These are phyloP conservation scores for Trichoderma harzianum DNA, from an alignment of 2,329 filamentous ascomycete species.

Conservation along the genomic window DNA sequence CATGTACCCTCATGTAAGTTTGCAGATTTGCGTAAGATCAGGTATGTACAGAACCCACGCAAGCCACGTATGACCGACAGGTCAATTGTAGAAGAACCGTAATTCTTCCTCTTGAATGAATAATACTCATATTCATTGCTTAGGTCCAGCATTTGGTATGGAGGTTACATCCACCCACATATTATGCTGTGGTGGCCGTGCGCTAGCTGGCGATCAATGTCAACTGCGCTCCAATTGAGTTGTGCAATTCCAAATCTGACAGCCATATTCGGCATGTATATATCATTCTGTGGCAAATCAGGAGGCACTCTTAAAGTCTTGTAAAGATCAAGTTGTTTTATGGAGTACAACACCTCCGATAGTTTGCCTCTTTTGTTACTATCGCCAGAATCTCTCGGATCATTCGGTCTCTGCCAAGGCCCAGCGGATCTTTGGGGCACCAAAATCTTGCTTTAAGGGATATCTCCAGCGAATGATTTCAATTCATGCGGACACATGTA, in stretches of 20 bases:
- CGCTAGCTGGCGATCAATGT: not conserved
- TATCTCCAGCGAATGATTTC: not conserved
- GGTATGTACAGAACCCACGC: too few species aligned
- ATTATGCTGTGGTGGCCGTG: not conserved
- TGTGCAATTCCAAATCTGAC: not conserved
- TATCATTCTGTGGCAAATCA: not conserved
- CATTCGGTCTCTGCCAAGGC: not conserved
- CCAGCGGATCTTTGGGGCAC: not conserved
- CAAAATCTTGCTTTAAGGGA: not conserved
- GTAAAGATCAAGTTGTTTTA: not conserved
- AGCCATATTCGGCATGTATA: not conserved
- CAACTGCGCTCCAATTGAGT: not conserved
- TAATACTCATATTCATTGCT: not conserved
- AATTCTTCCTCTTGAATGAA: not conserved
- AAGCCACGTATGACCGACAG: not conserved
- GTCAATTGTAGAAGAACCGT: not conserved
- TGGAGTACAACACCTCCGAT: not conserved
- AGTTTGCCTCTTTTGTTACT: not conserved
- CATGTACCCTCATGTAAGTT: not conserved
- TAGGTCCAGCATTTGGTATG: not conserved
- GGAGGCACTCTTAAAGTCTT: fast-evolving
- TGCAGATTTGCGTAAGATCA: not conserved
- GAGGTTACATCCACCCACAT: not conserved
- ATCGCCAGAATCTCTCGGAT: not conserved
- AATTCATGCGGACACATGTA: not conserved